A percentile compares a stretch with the other conserved stretches of the same genome.
phyloP scores from a whole-genome alignment of 257 asterid genomes.

The Ilex asprella region DNA sequence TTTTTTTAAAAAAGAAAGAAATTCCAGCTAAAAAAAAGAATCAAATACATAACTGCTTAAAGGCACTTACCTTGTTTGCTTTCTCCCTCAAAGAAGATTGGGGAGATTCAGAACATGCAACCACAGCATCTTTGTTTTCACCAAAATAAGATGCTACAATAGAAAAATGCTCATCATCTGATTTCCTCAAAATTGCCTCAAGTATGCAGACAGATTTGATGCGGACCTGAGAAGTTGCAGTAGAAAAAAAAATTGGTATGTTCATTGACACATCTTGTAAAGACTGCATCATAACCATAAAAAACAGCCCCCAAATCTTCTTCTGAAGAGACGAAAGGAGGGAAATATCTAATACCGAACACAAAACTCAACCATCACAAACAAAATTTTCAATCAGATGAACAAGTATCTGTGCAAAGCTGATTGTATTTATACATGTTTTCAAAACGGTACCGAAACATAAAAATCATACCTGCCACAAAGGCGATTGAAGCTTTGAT shows the following conservation, averaged over 20 bases:
- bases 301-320: conserved; percentile 2
- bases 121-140: conserved; percentile 60
- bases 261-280: not conserved
- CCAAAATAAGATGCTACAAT: conserved; percentile 54
- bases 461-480: conserved; percentile 77
- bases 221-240: conserved; percentile 61
- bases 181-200: conserved; percentile 88
- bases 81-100: conserved; percentile 97
- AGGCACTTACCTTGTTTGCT: conserved; percentile 71
- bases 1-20: no score
- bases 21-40: no score
- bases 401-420: no score
- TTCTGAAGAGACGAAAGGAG: no score
- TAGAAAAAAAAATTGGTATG: conserved; percentile 10
- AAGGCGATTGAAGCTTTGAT: conserved; percentile 68
- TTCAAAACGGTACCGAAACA: conserved; percentile 11
- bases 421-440: not conserved
- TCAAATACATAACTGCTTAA: not conserved
- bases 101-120: conserved; percentile 88
- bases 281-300: not conserved
- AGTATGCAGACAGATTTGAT: conserved; percentile 86
- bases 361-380: no score
- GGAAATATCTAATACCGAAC: no score
- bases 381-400: no score
- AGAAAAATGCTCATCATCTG: conserved; percentile 52